Evolutionary conservation across 2,329 filamentous ascomycete species (phyloP).

Genomic region (Botrytis medusae): DNA sequence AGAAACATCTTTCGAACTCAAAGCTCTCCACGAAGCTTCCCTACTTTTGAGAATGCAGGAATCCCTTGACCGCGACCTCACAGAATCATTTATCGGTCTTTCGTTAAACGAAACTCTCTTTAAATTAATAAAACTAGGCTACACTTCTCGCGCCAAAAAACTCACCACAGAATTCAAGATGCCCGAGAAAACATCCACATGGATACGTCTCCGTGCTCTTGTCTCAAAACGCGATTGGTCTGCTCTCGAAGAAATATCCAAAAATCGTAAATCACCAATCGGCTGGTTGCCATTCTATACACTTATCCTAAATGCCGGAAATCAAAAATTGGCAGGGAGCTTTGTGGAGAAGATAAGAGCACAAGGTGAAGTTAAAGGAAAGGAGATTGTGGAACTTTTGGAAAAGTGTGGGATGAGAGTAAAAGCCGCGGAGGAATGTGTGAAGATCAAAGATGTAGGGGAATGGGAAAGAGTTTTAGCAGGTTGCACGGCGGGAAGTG

Average conservation of each 20-base stretch:
- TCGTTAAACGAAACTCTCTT: constrained; percentile 91
- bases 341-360: constrained; percentile 99
- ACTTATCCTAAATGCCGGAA: constrained; percentile 82
- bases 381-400: constrained; percentile 67
- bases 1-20: constrained; percentile 72
- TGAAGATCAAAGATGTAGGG: constrained; percentile 75
- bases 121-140: constrained; percentile 78
- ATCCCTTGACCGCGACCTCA: constrained; percentile 79
- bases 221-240: constrained; percentile 90
- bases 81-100: constrained; percentile 72
- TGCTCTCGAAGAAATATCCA: constrained; percentile 83
- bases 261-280: constrained; percentile 81
- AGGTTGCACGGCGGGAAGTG: constrained; percentile 68
- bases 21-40: constrained; percentile 75
- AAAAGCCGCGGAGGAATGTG: constrained; percentile 88
- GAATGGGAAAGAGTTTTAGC: constrained; percentile 71
- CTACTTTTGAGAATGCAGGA: constrained; percentile 84
- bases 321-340: constrained; percentile 78
- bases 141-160: constrained; percentile 81
- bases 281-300: constrained; percentile 97
- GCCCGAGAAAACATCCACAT: constrained; percentile 86
- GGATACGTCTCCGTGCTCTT: constrained; percentile 80
- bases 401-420: constrained; percentile 89
- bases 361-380: constrained; percentile 84
- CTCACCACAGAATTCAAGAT: constrained; percentile 91